Conservation (phyloP, 345 rosid species). For the Acer saccharum region DNA sequence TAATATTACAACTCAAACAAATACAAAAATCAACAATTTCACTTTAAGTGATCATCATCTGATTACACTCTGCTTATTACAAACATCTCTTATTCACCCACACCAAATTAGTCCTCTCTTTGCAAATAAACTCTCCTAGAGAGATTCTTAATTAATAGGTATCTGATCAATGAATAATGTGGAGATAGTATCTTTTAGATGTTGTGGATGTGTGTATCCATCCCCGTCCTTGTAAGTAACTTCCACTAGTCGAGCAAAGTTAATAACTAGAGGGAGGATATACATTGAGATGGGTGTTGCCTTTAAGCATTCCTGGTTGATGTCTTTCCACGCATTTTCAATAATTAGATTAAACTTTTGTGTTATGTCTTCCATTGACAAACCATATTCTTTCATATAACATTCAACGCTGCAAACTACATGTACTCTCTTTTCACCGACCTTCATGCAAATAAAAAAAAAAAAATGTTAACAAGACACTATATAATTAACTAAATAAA, state of each 20-base stretch:
- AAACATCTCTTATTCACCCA: too few species aligned
- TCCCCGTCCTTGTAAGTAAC: neutral
- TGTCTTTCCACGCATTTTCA: slow-evolving; percentile 14
- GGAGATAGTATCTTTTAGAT: neutral
- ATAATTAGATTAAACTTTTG: neutral
- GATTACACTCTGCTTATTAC: too few species aligned
- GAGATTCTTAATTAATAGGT: neutral
- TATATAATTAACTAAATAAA: too few species aligned
- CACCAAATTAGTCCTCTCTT: too few species aligned
- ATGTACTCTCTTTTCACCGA: slow-evolving; percentile 17
- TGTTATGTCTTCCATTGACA: neutral
- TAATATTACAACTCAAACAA: too few species aligned
- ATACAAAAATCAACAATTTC: too few species aligned
- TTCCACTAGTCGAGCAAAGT: neutral
- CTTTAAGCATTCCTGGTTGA: neutral
- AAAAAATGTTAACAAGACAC: too few species aligned
- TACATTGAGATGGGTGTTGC: neutral
- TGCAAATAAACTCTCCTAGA: too few species aligned
- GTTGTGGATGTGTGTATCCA: neutral
- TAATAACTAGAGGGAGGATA: slow-evolving; percentile 4
- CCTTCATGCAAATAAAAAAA: neutral
- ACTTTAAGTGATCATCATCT: too few species aligned
- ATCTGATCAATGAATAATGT: neutral
- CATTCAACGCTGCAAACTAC: slow-evolving; percentile 12
- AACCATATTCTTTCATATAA: slow-evolving; percentile 14